Evolutionary conservation across 208 protist species (phyloP).

Genomic region (Novymonas esmeraldas): DNA sequence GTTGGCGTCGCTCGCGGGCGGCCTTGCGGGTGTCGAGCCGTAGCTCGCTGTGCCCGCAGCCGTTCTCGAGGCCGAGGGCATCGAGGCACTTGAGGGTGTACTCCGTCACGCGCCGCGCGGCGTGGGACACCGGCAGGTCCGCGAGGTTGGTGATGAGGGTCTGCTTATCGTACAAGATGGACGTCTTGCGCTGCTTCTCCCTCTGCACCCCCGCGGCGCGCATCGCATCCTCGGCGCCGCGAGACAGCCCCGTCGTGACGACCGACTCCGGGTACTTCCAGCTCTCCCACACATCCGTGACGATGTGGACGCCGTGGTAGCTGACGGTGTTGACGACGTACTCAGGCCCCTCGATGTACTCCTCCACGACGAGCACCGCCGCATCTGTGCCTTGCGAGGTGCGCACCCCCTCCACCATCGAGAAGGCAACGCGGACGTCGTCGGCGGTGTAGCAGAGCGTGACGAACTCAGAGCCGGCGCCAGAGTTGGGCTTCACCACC

Average conservation of each 20-base stretch:
- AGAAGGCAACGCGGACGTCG: conserved; percentile 62
- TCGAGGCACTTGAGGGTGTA: conserved; percentile 79
- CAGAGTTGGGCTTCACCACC: conserved; percentile 83
- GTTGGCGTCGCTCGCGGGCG: conserved; percentile 11
- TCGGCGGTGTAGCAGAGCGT: conserved; percentile 66
- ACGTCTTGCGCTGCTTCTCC: conserved; percentile 36
- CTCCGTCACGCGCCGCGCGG: conserved; percentile 64
- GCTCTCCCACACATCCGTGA: conserved; percentile 90
- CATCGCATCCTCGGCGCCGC: conserved; percentile 29
- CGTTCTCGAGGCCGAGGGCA: conserved; percentile 75
- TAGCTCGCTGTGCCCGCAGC: conserved; percentile 84
- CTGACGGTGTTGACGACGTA: conserved; percentile 88
- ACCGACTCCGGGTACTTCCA: conserved; percentile 66
- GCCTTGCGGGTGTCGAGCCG: conserved; percentile 63
- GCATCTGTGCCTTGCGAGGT: conserved; percentile 63
- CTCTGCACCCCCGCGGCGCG: conserved; percentile 4
- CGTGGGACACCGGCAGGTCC: conserved; percentile 30
- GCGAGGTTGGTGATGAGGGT: conserved; percentile 67
- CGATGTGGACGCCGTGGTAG: conserved; percentile 69
- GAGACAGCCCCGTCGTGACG: conserved; percentile 47
- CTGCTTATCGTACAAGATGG: conserved; percentile 78
- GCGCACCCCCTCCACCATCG: conserved; percentile 33
- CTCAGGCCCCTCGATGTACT: conserved; percentile 88
- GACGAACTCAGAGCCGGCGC: conserved; percentile 80
- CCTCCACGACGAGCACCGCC: conserved; percentile 71